phyloP scores from a whole-genome alignment of 2,329 filamentous ascomycete species.

The Talaromyces pinophilus region DNA sequence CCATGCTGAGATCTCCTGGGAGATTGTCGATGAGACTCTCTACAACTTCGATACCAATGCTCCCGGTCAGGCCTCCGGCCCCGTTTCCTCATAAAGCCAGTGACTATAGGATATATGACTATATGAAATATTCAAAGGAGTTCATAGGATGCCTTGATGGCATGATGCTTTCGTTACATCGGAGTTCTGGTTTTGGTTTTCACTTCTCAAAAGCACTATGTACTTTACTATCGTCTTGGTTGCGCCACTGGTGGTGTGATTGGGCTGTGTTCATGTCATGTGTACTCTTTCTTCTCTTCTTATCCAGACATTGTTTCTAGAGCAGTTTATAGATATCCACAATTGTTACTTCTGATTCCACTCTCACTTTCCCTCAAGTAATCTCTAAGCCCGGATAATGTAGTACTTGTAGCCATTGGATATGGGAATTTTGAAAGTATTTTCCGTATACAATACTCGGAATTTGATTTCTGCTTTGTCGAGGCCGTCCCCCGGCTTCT shows the following conservation, averaged over 20 bases:
- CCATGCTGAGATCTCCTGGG: conserved; percentile 24
- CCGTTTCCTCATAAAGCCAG: conserved; percentile 9
- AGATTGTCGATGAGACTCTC: conserved; percentile 25
- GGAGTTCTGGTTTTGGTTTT: not conserved
- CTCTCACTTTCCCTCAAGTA: not conserved
- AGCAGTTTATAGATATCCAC: conserved; percentile 1
- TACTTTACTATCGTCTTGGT: too few relatives aligned
- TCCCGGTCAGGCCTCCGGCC: conserved; percentile 11
- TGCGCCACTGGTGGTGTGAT: not conserved
- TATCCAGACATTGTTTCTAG: not conserved
- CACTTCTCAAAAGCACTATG: not conserved
- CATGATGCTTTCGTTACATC: not conserved
- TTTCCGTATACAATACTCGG: not conserved
- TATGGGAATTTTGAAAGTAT: too few relatives aligned
- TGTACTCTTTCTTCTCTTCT: not conserved
- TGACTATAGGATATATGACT: conserved; percentile 9
- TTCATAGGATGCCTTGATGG: not conserved
- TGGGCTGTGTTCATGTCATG: not conserved
- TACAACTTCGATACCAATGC: conserved; percentile 24
- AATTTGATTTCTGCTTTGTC: not conserved
- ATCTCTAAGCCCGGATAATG: not conserved
- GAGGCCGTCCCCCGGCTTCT: not conserved
- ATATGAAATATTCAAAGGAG: not conserved
- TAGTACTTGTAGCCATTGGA: too few relatives aligned
- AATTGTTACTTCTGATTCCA: not conserved